phyloP scores from a whole-genome alignment of 2,329 filamentous ascomycete genomes.

The Colletotrichum sp. region DNA sequence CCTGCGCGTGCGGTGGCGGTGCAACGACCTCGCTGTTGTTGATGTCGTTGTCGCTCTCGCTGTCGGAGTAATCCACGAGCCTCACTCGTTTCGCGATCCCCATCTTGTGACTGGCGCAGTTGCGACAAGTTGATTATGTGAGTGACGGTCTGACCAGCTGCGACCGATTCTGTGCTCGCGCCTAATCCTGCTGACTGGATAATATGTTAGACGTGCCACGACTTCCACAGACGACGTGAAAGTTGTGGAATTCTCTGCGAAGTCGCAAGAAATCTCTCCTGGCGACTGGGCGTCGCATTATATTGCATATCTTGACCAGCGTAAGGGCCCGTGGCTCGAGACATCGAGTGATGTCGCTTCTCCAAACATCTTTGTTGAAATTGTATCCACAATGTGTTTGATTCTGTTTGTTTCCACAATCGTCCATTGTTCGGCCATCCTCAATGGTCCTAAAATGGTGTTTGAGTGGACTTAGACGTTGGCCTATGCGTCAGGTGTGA shows the following conservation, averaged over 20 bases:
- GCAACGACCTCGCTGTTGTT: background rate
- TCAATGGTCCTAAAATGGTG: background rate
- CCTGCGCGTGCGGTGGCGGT: background rate
- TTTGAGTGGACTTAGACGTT: background rate
- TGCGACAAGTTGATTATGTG: background rate
- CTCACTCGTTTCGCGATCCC: rapidly evolving
- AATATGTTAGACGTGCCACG: background rate
- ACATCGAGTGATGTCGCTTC: background rate
- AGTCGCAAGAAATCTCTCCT: background rate
- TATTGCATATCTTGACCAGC: background rate
- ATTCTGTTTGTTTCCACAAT: background rate
- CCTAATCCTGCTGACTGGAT: background rate
- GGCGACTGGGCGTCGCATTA: background rate
- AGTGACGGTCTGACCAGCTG: background rate
- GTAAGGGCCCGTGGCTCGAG: background rate
- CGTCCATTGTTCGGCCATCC: background rate
- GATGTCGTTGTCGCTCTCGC: background rate
- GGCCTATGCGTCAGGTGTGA: background rate
- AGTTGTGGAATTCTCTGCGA: background rate
- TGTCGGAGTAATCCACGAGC: background rate
- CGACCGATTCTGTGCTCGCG: background rate
- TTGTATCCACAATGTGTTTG: background rate
- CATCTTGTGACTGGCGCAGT: background rate
- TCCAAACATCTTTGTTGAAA: background rate
- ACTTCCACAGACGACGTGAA: background rate